phyloP scores from a whole-genome alignment of 495 filamentous ascomycete species.

The Talaromyces wortmannii region DNA sequence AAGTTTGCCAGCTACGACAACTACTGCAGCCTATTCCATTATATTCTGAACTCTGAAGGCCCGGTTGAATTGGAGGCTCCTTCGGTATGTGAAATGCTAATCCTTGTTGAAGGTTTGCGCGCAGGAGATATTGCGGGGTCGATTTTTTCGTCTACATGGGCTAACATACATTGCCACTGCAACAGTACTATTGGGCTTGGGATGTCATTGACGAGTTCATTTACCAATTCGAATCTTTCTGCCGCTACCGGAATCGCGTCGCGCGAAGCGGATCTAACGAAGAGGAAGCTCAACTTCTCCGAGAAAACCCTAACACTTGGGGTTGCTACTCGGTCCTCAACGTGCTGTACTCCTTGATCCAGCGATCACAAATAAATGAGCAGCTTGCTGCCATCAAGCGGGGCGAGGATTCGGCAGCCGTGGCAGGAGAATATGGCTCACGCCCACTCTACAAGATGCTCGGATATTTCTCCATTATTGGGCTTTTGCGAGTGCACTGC shows the following conservation, averaged over 20 bases:
- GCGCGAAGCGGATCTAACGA: conserved; percentile 78
- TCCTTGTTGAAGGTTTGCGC: neutral
- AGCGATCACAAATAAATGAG: conserved; percentile 94
- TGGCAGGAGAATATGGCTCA: conserved; percentile 90
- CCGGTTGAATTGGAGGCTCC: conserved; percentile 94
- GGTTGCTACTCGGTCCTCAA: conserved; percentile 99
- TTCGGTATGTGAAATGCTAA: conserved; percentile 55
- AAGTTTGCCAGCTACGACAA: conserved; percentile 98
- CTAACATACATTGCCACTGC: neutral
- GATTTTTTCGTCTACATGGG: neutral
- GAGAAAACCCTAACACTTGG: conserved; percentile 97
- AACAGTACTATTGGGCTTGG: conserved; percentile 98
- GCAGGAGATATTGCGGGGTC: neutral
- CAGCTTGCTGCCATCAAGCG: conserved; percentile 92
- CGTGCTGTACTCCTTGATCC: conserved; percentile 97
- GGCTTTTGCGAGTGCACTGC: conserved; percentile 91
- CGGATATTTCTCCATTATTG: conserved; percentile 98
- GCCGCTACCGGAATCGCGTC: conserved; percentile 85
- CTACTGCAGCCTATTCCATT: conserved; percentile 98
- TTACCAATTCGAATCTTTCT: conserved; percentile 99
- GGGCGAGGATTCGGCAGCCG: conserved; percentile 73
- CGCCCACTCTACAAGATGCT: conserved; percentile 95
- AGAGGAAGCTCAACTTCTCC: conserved; percentile 83
- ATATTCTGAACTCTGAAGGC: conserved; percentile 96
- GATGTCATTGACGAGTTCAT: conserved; percentile 99